phyloP scores from a whole-genome alignment of 108 stramenopile species.

The Epithemia pelagica region DNA sequence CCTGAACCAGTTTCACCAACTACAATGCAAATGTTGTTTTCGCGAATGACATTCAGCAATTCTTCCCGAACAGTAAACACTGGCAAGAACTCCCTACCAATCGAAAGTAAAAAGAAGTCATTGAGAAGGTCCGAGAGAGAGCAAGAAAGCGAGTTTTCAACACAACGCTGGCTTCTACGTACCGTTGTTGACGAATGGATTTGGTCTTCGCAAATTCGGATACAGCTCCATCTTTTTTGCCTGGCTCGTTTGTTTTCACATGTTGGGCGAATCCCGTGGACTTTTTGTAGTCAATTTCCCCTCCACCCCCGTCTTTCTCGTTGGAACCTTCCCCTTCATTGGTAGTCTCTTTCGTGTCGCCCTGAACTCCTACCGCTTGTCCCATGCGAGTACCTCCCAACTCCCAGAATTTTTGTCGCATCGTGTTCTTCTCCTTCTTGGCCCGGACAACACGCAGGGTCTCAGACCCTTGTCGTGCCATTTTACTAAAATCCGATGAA shows the following conservation, averaged over 20 bases:
- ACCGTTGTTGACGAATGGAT: slow-evolving; percentile 86
- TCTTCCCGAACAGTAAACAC: slow-evolving; percentile 91
- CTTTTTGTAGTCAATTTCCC: slow-evolving; percentile 86
- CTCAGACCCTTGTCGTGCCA: slow-evolving; percentile 85
- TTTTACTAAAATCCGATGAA: slow-evolving; percentile 86
- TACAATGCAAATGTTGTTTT: slow-evolving; percentile 91
- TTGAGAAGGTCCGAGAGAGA: not conserved
- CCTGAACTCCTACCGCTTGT: slow-evolving; percentile 78
- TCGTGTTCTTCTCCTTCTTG: slow-evolving; percentile 82
- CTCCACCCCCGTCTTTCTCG: not conserved
- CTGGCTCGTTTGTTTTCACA: slow-evolving; percentile 33
- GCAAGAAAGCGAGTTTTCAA: not conserved
- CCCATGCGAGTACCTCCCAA: slow-evolving; percentile 95
- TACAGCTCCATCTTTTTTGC: slow-evolving; percentile 36
- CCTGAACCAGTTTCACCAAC: slow-evolving; percentile 79
- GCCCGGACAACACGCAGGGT: slow-evolving; percentile 68
- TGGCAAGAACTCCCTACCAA: slow-evolving; percentile 70
- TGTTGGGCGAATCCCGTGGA: slow-evolving; percentile 82
- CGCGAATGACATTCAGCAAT: slow-evolving; percentile 84
- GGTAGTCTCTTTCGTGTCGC: slow-evolving; percentile 22
- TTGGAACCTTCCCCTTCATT: slow-evolving; percentile 23
- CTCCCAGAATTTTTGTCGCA: slow-evolving; percentile 98
- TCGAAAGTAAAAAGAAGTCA: not conserved
- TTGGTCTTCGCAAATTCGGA: slow-evolving; percentile 86
- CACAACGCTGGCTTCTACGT: not conserved